phyloP scores from a whole-genome alignment of 306 rosid genomes.

The Vicia sativa region DNA sequence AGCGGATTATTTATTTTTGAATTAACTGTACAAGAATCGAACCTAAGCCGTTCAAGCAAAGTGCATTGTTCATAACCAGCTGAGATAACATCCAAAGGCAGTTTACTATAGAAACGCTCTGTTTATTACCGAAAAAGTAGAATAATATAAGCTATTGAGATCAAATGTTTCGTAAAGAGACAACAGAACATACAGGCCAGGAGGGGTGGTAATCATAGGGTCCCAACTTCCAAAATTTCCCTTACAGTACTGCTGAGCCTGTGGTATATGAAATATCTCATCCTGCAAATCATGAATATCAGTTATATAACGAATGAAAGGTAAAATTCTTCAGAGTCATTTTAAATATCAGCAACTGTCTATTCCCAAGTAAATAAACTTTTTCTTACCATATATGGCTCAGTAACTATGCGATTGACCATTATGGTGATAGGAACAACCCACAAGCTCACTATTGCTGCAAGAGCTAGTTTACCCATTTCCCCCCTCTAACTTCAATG shows the following conservation, averaged over 20 bases:
- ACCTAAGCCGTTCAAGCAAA: constrained; percentile 19
- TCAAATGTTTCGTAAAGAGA: constrained; percentile 4
- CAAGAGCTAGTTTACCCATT: constrained; percentile 74
- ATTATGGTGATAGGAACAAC: constrained; percentile 66
- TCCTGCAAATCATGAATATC: constrained; percentile 57
- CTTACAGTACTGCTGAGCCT: constrained; percentile 75
- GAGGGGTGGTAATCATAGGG: constrained; percentile 96
- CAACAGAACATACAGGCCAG: constrained; percentile 76
- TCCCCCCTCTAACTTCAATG: constrained; percentile 24
- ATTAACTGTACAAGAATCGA: not conserved
- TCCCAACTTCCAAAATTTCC: constrained; percentile 95
- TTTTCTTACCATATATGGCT: constrained; percentile 79
- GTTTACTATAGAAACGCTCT: not conserved
- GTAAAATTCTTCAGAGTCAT: constrained; percentile 24
- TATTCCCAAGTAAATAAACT: not conserved
- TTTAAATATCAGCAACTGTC: constrained; percentile 8
- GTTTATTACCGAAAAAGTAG: constrained; percentile 10
- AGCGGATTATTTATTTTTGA: constrained; percentile 5
- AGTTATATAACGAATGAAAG: constrained; percentile 21
- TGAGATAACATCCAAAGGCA: constrained; percentile 21
- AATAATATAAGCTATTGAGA: constrained; percentile 12
- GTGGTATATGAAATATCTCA: constrained; percentile 90
- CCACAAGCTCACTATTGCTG: constrained; percentile 79
- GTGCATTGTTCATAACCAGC: not conserved
- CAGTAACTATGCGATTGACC: constrained; percentile 65